Evolutionary conservation across 352 stramenopile genomes (phyloP).

Genomic region (Pythium folliculosum): DNA sequence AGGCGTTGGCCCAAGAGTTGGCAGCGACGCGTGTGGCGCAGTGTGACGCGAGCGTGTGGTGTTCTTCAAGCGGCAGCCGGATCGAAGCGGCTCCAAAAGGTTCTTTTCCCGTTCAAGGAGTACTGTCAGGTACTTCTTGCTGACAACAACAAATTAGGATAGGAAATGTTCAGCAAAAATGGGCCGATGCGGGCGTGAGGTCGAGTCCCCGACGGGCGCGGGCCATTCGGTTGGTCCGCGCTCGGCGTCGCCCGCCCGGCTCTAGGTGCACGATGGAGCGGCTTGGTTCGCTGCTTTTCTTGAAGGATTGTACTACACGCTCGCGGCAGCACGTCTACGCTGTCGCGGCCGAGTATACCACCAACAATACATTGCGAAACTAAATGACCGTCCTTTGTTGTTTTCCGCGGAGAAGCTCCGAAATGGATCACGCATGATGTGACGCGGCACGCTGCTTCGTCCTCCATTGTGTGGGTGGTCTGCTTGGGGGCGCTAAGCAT

Average conservation of each 20-base stretch:
- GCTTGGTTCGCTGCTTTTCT: slow-evolving; percentile 10
- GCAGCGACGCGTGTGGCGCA: neutral
- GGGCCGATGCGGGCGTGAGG: slow-evolving; percentile 60
- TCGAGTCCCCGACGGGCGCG: slow-evolving; percentile 40
- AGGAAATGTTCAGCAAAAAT: slow-evolving; percentile 51
- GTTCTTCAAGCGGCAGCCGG: slow-evolving; percentile 13
- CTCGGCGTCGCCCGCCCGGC: slow-evolving; percentile 49
- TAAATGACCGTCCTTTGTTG: neutral
- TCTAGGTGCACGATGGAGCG: slow-evolving; percentile 79
- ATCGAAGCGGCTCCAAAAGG: slow-evolving; percentile 46
- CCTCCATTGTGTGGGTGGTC: no score
- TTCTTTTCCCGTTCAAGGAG: slow-evolving; percentile 87
- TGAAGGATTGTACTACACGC: neutral
- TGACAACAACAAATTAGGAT: slow-evolving; percentile 54
- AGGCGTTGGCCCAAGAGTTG: neutral
- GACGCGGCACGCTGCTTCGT: neutral
- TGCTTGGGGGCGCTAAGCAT: no score
- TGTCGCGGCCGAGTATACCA: slow-evolving; percentile 24
- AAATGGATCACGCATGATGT: neutral
- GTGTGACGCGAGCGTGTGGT: neutral
- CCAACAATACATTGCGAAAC: slow-evolving; percentile 20
- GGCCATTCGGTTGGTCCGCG: slow-evolving; percentile 52
- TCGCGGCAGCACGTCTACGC: neutral
- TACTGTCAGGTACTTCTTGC: slow-evolving; percentile 84
- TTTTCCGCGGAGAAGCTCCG: neutral